Evolutionary conservation across 208 protist species (phyloP).

Genomic region (Trypanosoma congolense): DNA sequence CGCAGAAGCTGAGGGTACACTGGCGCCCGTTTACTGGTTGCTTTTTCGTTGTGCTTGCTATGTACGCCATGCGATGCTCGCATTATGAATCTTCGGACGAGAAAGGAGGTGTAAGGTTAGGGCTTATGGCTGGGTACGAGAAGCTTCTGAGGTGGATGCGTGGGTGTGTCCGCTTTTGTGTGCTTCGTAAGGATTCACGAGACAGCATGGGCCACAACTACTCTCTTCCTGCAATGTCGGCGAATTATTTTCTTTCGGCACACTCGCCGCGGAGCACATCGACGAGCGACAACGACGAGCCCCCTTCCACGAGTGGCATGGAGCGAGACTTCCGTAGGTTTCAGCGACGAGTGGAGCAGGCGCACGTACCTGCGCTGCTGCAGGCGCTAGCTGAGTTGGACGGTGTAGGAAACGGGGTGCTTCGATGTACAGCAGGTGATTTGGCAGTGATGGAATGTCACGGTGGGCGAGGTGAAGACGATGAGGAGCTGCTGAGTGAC

Average conservation of each 20-base stretch:
- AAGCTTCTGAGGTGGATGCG: not conserved
- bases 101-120: not conserved
- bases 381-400: slow-evolving; percentile 34
- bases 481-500: slow-evolving; percentile 2
- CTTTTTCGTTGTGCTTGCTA: not conserved
- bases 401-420: slow-evolving; percentile 13
- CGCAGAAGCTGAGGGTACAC: not conserved
- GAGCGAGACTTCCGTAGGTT: slow-evolving; percentile 43
- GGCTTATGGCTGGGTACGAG: not conserved
- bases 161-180: too few species aligned
- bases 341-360: slow-evolving; percentile 25
- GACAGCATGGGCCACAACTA: too few species aligned
- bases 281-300: slow-evolving; percentile 29
- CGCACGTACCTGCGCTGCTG: slow-evolving; percentile 38
- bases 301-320: slow-evolving; percentile 43
- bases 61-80: not conserved
- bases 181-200: too few species aligned
- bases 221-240: too few species aligned
- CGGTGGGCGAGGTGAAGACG: slow-evolving; percentile 5
- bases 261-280: not conserved
- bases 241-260: not conserved
- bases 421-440: not conserved
- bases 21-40: not conserved
- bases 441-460: not conserved
- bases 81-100: not conserved